These are phyloP conservation scores for Condylostoma magnum DNA, from an alignment of 169 alveolate species.

Conservation along the genomic window DNA sequence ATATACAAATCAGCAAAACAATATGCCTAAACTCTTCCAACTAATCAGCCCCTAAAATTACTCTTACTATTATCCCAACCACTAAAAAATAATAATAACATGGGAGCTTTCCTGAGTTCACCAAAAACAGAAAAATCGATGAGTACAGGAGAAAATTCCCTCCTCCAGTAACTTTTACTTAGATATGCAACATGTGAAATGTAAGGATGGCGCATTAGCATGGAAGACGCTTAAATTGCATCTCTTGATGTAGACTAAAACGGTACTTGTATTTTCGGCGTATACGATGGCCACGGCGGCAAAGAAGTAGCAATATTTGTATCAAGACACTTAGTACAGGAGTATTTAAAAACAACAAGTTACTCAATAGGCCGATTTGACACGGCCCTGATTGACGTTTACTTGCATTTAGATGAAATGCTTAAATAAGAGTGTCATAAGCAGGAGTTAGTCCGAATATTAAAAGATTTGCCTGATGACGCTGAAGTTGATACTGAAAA, in stretches of 20 bases:
- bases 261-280: slow-evolving; percentile 90
- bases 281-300: slow-evolving; percentile 99
- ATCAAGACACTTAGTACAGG: slow-evolving; percentile 75
- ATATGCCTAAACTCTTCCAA: too few species aligned
- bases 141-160: slow-evolving; percentile 23
- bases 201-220: slow-evolving; percentile 53
- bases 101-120: slow-evolving; percentile 49
- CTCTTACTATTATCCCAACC: too few species aligned
- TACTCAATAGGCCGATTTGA: slow-evolving; percentile 32
- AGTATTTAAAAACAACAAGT: slow-evolving; percentile 32
- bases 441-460: not conserved
- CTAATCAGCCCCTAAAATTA: too few species aligned
- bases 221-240: slow-evolving; percentile 66
- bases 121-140: slow-evolving; percentile 36
- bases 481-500: not conserved
- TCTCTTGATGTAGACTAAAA: slow-evolving; percentile 29
- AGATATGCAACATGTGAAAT: slow-evolving; percentile 31
- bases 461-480: not conserved
- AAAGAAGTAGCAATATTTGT: slow-evolving; percentile 93
- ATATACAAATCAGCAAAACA: too few species aligned
- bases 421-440: slow-evolving; percentile 10
- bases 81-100: slow-evolving; percentile 4
- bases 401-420: slow-evolving; percentile 45
- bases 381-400: slow-evolving; percentile 43
- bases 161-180: not conserved